A percentile compares a stretch with the other conserved stretches of the same genome.
phyloP scores from a whole-genome alignment of 768 basidiomycete genomes.

The Tulasnella sp. region DNA sequence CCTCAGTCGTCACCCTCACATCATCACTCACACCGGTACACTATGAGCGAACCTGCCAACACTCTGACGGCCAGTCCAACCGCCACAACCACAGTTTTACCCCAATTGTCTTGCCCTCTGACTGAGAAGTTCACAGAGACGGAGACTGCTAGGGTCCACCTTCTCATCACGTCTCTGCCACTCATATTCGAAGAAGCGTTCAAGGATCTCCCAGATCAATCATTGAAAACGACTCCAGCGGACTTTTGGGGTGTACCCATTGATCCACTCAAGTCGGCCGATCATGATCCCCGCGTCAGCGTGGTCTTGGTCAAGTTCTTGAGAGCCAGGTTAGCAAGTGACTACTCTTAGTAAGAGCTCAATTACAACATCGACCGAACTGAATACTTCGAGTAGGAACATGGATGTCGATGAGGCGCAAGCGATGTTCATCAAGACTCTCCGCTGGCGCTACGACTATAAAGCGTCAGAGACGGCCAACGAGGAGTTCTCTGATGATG shows the following conservation, averaged over 20 bases:
- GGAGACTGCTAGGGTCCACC: constrained; percentile 62
- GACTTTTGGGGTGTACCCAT: constrained; percentile 62
- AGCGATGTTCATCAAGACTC: constrained; percentile 55
- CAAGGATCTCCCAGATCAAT: constrained; percentile 30
- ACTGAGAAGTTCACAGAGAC: constrained; percentile 55
- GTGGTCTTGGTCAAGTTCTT: constrained; percentile 76
- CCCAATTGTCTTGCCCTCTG: constrained; percentile 57
- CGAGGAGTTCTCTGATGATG: constrained; percentile 49
- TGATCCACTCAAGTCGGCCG: constrained; percentile 40
- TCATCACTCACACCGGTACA: no score
- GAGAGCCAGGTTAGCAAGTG: constrained; percentile 47
- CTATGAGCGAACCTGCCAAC: neutral
- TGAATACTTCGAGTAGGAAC: constrained; percentile 31
- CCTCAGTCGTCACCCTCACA: no score
- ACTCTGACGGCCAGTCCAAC: neutral
- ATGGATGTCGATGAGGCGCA: constrained; percentile 43
- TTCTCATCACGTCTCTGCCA: constrained; percentile 45
- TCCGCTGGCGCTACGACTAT: constrained; percentile 62
- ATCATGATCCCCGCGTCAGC: constrained; percentile 51
- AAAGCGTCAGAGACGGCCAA: constrained; percentile 46
- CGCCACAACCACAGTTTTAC: constrained; percentile 19
- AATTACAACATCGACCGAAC: neutral
- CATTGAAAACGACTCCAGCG: constrained; percentile 37
- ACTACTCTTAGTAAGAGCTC: no score
- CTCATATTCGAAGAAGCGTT: constrained; percentile 49